phyloP scores from a whole-genome alignment of 1,139 yeast species.

The Kodamaea fungicola region DNA sequence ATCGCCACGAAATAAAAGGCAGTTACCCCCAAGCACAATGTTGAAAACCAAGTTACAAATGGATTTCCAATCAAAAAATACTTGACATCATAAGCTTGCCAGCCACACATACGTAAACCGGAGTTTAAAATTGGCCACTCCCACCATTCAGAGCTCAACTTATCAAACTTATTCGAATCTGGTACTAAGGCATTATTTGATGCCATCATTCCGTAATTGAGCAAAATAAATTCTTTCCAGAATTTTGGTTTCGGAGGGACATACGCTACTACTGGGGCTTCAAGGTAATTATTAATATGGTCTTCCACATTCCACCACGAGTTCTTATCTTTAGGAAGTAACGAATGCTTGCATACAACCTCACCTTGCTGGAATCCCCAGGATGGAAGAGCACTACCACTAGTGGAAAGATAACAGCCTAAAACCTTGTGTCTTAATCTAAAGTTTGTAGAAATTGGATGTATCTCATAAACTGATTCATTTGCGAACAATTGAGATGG shows the following conservation, averaged over 20 bases:
- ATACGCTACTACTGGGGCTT: constrained; percentile 36
- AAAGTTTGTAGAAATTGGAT: constrained; percentile 69
- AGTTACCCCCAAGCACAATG: constrained; percentile 21
- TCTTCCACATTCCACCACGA: constrained; percentile 84
- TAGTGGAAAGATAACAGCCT: constrained; percentile 74
- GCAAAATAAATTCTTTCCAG: constrained; percentile 65
- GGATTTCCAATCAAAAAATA: constrained; percentile 69
- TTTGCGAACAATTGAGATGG: constrained; percentile 47
- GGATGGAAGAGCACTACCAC: constrained; percentile 67
- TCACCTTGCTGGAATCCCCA: constrained; percentile 87
- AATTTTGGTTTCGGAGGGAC: constrained; percentile 66
- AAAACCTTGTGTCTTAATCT: constrained; percentile 57
- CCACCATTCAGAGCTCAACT: constrained; percentile 71
- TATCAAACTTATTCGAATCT: constrained; percentile 64
- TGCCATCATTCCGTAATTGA: constrained; percentile 76
- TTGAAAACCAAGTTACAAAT: constrained; percentile 60
- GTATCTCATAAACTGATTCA: constrained; percentile 39
- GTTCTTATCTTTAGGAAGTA: constrained; percentile 53
- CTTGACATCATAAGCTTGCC: constrained; percentile 49
- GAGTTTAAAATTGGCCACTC: constrained; percentile 68
- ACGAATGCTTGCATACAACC: constrained; percentile 60
- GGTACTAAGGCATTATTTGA: constrained; percentile 75
- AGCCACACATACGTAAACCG: constrained; percentile 70
- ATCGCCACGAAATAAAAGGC: constrained; percentile 17
- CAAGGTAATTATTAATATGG: constrained; percentile 48